Evolutionary conservation across 805 yeast genomes (phyloP), one percentile per base, ranked within the genome.

Genomic region (Candida endomychidarum): DNA sequence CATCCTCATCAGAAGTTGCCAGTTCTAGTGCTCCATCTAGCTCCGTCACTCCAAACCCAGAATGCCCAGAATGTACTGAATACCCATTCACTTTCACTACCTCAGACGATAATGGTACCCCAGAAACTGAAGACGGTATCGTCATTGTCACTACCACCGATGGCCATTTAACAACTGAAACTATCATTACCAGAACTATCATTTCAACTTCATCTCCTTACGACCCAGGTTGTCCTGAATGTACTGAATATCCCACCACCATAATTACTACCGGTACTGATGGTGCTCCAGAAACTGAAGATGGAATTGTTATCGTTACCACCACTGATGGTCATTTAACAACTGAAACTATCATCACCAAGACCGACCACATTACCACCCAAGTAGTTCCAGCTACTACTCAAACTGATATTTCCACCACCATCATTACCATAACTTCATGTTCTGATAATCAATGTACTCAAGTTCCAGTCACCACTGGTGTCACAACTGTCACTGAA

Each of bases 401-500:
- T 14, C 15, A 28, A 14, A 46, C 55, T 8, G 45, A 38, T 14
- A n/a, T 34, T 17, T 24, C 20, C 8, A 34, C 37, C 7, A 34
- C 37, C 10, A 20, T 34, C 10, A 14, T 24, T n/a, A 22, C 37
- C 16, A 34, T 18, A 6, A 34, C 28, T 26, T 19, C 48, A 17
- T 67, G 73, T 46, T 42, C 54, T 5, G 57, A 56, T 38, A 30
- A 62, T 48, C 54, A 46, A 42, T 67, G 72, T 47, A 22, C 50
- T 11, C 34, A 38, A n/a, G 50, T 45, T 26, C 51, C 66, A n/a
- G 53, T 56, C 31, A 64, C 72, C 37, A 56, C 67, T 34, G 70
- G 70, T 37, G 42, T 62, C 31, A 60, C 63, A 25, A 61, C 70
- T 10, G 61, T 47, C 3, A 43, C 53, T 11, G 69, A 66, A 8